Evolutionary conservation across 768 basidiomycete genomes (phyloP), one percentile per base, ranked within the genome.

Genomic region (Phallus indusiatus): DNA sequence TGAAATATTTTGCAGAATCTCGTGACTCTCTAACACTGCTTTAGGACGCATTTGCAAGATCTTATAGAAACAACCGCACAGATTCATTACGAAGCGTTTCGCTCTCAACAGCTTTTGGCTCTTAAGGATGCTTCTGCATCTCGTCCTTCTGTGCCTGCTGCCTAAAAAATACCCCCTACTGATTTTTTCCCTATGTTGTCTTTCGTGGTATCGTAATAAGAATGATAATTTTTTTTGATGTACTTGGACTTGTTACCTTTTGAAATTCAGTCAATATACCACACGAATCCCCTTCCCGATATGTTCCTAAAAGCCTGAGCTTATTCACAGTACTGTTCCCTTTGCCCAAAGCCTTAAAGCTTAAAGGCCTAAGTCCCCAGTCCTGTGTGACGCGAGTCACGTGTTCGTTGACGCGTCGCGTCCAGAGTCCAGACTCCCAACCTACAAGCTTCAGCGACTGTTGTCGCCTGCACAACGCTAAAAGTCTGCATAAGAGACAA

Each of bases 51-150:
- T 75, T 73, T 99, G 69, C 95, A 99, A 73, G 95, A 98, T 69
- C 76, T 99, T 70, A 99, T 99, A 70, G 95, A 99, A 79, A 96
- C 95, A 58, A 98, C 96, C 10, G 94, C 96, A 11, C 90, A 94
- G 73, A 96, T 95, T 71, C 95, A 99, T 75, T 99, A 98, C 72
- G 95, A 99, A 78, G 93, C 94, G 9, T 99, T 99, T 92, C 85
- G 95, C 64, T 95, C 93, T 66, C 97, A 97, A 77, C 95, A 99
- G 76, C 74, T 98, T 65, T 79, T 97, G 51, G 95, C 95, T 14
- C 82, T 98, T 67, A 98, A 98, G 80, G 95, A 98, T 28, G 56
- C 56, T 6, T 57, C 56, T 14, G 47, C 56, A 5, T 35, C 48
- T 24, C 50, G 57, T 20, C 57, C 57, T 52, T 7, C 56, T n/a